A percentile compares a stretch with the other conserved stretches of the same genome.
phyloP scores from a whole-genome alignment of 73 alveolate species.

The Breviolum minutum region DNA sequence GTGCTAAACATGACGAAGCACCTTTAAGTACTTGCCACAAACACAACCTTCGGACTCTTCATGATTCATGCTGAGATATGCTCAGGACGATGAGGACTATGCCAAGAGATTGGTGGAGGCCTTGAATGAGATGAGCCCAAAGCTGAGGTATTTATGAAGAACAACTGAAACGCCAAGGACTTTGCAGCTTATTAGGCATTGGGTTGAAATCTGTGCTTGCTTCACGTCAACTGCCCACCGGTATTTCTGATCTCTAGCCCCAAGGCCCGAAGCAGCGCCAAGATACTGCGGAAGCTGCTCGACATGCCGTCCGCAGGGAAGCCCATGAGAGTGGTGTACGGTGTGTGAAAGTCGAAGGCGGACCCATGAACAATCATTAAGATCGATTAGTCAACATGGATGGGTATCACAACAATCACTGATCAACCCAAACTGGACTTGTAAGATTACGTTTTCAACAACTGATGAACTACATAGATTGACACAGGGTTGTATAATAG shows the following conservation, averaged over 20 bases:
- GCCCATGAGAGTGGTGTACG: not conserved
- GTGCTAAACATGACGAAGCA: no score
- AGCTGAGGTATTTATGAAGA: not conserved
- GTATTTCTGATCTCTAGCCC: no score
- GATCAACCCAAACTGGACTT: no score
- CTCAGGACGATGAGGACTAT: conserved; percentile 75
- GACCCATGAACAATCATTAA: not conserved
- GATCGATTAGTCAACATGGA: no score
- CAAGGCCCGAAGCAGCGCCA: conserved; percentile 48
- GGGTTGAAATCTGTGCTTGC: not conserved
- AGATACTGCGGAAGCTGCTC: conserved; percentile 63
- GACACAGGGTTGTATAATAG: not conserved
- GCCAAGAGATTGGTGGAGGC: conserved; percentile 34
- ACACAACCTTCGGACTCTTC: no score
- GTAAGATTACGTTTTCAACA: no score
- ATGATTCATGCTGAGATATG: not conserved
- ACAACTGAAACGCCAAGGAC: not conserved
- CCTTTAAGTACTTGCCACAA: no score
- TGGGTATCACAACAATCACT: no score
- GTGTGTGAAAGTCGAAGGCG: not conserved
- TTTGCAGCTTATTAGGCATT: not conserved
- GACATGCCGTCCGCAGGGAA: conserved; percentile 67
- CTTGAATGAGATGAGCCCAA: conserved; percentile 20
- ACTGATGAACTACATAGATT: not conserved
- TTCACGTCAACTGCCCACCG: not conserved